Evolutionary conservation across 768 basidiomycete genomes (phyloP).

Genomic region (Postia placenta): DNA sequence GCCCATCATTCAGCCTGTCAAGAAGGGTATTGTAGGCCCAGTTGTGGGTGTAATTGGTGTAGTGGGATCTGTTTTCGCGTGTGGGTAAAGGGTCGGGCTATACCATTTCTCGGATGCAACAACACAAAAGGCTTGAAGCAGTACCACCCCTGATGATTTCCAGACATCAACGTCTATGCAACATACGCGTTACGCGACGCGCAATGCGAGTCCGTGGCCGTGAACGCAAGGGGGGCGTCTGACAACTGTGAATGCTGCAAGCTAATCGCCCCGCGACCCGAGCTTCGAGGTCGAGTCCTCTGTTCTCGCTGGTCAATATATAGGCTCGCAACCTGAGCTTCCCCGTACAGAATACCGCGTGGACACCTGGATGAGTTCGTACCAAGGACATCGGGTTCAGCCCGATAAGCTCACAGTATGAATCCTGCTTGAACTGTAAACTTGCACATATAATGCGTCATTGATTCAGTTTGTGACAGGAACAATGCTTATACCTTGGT

Average conservation of each 20-base stretch:
- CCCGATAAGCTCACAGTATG: background rate
- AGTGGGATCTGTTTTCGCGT: background rate
- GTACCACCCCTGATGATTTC: background rate
- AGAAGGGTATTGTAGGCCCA: background rate
- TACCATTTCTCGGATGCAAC: background rate
- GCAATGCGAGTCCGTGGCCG: background rate
- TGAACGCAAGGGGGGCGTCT: background rate
- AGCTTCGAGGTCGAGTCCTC: too few relatives aligned
- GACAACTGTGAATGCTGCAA: background rate
- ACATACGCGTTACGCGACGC: background rate
- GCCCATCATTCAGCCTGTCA: background rate
- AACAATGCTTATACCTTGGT: too few relatives aligned
- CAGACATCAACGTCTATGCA: background rate
- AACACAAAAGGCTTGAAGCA: background rate
- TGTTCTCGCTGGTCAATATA: too few relatives aligned
- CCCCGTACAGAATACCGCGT: too few relatives aligned
- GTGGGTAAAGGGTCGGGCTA: background rate
- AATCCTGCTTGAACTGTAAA: background rate
- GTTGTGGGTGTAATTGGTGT: background rate
- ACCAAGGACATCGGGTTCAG: background rate
- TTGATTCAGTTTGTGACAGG: background rate
- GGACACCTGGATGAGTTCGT: background rate
- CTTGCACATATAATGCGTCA: background rate
- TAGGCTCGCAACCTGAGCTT: too few relatives aligned
- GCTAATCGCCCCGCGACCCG: too few relatives aligned